phyloP scores from a whole-genome alignment of 1,139 yeast genomes.

The Lodderomyces metapsilosis region DNA sequence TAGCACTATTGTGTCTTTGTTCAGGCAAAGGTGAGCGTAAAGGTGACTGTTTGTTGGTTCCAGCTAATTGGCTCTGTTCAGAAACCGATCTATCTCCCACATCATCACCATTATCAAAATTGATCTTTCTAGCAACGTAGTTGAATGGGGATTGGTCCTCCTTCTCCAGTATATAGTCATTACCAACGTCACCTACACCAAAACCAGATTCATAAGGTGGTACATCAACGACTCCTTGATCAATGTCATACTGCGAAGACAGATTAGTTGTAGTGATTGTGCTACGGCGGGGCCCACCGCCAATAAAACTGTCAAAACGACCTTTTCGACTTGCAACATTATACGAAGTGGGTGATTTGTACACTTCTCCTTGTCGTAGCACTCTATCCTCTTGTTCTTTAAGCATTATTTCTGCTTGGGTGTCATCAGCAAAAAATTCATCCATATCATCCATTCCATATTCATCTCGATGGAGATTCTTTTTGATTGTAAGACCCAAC shows the following conservation, averaged over 20 bases:
- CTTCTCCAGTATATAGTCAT: conserved; percentile 2
- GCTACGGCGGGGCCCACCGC: not conserved
- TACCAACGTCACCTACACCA: not conserved
- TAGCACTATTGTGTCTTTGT: conserved; percentile 2
- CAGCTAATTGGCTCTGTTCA: conserved; percentile 30
- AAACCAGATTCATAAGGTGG: not conserved
- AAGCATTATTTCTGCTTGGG: conserved; percentile 1
- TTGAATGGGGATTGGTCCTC: conserved; percentile 10
- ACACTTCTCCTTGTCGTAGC: conserved; percentile 3
- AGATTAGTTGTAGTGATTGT: not conserved
- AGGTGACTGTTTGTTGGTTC: conserved; percentile 28
- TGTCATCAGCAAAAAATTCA: conserved; percentile 60
- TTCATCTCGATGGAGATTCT: conserved; percentile 56
- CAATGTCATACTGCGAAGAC: not conserved
- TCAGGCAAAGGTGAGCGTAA: conserved; percentile 35
- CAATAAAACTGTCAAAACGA: not conserved
- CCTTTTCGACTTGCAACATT: not conserved
- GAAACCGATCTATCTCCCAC: conserved; percentile 32
- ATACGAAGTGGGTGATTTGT: conserved; percentile 2
- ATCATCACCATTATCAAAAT: conserved; percentile 20
- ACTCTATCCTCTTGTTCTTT: not conserved
- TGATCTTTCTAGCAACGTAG: conserved; percentile 34
- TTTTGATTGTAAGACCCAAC: conserved; percentile 55
- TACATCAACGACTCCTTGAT: not conserved
- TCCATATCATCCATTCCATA: conserved; percentile 79